phyloP scores from a whole-genome alignment of 352 stramenopile genomes.

The Pythium periplocum region DNA sequence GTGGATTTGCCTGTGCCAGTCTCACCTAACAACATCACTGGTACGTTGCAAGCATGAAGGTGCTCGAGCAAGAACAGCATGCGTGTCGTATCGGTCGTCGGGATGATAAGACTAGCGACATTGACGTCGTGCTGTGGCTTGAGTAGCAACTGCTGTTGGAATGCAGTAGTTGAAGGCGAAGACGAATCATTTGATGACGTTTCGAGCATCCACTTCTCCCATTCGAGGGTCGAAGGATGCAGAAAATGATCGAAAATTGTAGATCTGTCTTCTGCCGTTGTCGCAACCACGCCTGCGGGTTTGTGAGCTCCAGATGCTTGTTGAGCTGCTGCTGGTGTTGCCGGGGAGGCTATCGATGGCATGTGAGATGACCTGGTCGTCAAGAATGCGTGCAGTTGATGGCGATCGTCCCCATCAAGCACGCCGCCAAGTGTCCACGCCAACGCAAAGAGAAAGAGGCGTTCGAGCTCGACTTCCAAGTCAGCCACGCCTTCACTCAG shows the following conservation, averaged over 20 bases:
- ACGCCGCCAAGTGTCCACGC: slow-evolving; percentile 83
- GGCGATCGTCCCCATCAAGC: slow-evolving; percentile 75
- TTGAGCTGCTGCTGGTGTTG: slow-evolving; percentile 1
- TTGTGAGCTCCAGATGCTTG: no score
- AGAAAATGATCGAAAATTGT: slow-evolving; percentile 93
- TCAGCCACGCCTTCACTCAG: slow-evolving; percentile 50
- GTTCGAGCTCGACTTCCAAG: slow-evolving; percentile 67
- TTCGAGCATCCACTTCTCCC: slow-evolving; percentile 80
- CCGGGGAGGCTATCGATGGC: slow-evolving; percentile 9
- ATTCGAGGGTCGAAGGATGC: slow-evolving; percentile 86
- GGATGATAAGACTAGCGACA: slow-evolving; percentile 80
- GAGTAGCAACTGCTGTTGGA: slow-evolving; percentile 3
- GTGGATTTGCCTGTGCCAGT: slow-evolving; percentile 87
- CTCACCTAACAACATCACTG: slow-evolving; percentile 82
- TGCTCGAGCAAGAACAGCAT: slow-evolving; percentile 66
- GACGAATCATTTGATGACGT: not conserved
- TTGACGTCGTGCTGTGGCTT: slow-evolving; percentile 37
- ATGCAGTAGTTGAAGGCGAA: slow-evolving; percentile 9
- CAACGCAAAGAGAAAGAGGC: slow-evolving; percentile 80
- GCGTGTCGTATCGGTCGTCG: slow-evolving; percentile 80
- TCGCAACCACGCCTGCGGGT: not conserved
- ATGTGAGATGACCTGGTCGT: slow-evolving; percentile 10
- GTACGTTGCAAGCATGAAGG: slow-evolving; percentile 40
- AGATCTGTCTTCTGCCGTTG: slow-evolving; percentile 19
- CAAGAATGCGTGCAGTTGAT: slow-evolving; percentile 71